Evolutionary conservation across 192 early-diverging fungal genomes (phyloP), one percentile per base, ranked within the genome.

Genomic region (Entomortierella parvispora): DNA sequence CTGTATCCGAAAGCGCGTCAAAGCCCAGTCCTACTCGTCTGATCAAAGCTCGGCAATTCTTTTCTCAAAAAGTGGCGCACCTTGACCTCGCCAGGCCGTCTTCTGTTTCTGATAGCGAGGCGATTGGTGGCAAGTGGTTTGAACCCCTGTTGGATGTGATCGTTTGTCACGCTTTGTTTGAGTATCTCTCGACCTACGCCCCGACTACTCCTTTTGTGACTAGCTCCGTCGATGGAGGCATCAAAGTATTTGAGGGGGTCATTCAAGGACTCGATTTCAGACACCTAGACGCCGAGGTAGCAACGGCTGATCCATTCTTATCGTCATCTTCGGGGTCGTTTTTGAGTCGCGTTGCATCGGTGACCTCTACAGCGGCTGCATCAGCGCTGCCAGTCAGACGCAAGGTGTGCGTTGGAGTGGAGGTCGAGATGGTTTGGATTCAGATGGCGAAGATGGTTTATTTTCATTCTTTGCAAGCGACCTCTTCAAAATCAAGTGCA

Each of bases 131-230:
- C 66, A 44, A 51, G 43, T 72, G 78, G 64, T 75, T 71, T 34
- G 67, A 77, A 49, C 52, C 43, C 17, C 69, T 78, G 0, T 43
- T 70, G 31, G 58, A 82, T 34, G 53, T 64, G 32, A 78, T 80
- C 55, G 77, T 81, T 4, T 82, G 82, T 61, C 70, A 71, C 55
- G 83, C 71, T 1, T 68, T 75, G 60, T 84, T 86, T 44, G 79
- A 82, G 26, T 86, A 86, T 40, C 64, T 86, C 15, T 68, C 74
- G 4, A 22, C 53, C 0, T 34, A 50, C 20, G 12, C 12, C 37
- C 12, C 37, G 5, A 12, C 37, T 40, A 9, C 37, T 5, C 5
- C 37, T 40, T 40, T 12, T 7, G 15, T 10, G 53, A 58, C 4
- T 46, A 65, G 9, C 65, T 78, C 12, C 22, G 45, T 86, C 3